Percentiles rank a stretch among this genome's conserved stretches.
Evolutionary conservation across 768 basidiomycete genomes (phyloP).

Genomic region (Boletus patriciae): DNA sequence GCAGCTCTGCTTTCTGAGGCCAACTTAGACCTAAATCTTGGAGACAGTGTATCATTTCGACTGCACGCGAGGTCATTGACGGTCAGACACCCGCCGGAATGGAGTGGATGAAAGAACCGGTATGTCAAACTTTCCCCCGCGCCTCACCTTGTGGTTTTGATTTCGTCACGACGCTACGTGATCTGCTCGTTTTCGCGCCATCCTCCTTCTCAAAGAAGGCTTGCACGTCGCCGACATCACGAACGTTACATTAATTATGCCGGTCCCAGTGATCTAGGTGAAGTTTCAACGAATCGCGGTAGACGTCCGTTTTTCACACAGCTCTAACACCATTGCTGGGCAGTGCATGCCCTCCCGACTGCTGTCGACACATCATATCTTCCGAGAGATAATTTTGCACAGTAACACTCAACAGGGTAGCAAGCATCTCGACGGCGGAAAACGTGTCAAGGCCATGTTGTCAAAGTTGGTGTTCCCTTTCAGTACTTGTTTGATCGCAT

Average conservation of each 20-base stretch:
- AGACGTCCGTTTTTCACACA: not conserved
- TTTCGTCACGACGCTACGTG: not conserved
- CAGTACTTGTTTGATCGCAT: not conserved
- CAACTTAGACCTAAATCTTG: not conserved
- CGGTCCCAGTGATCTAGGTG: conserved; percentile 22
- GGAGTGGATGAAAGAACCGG: not conserved
- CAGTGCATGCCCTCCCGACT: conserved; percentile 74
- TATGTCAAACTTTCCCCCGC: conserved; percentile 17
- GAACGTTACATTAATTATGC: conserved; percentile 20
- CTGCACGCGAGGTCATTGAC: not conserved
- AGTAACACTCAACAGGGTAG: conserved; percentile 71
- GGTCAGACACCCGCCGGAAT: not conserved
- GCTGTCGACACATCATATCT: conserved; percentile 76
- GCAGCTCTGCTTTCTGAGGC: not conserved
- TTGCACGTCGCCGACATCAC: conserved; percentile 26
- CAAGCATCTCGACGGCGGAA: conserved; percentile 70
- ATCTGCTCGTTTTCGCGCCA: not conserved
- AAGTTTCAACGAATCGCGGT: not conserved
- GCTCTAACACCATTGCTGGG: not conserved
- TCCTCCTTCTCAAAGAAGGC: conserved; percentile 8
- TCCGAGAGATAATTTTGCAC: conserved; percentile 73
- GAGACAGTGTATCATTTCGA: too few species aligned
- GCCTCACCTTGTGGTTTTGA: not conserved
- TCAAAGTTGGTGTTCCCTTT: conserved; percentile 39
- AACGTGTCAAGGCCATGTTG: conserved; percentile 48